Evolutionary conservation across 441 rosid genomes (phyloP).

Genomic region (Gossypium schwendimanii): DNA sequence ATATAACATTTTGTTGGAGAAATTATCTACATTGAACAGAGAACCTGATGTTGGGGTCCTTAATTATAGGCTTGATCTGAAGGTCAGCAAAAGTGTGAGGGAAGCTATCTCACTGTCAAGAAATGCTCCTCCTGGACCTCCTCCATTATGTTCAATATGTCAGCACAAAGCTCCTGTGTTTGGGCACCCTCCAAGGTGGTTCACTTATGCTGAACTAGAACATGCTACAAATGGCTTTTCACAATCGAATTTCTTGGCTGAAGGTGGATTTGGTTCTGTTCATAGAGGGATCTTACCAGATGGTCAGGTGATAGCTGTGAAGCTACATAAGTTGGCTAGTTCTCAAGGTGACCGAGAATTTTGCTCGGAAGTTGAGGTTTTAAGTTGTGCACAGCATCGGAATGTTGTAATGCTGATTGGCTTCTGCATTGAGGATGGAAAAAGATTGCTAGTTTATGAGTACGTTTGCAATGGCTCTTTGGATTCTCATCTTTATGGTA

Average conservation of each 20-base stretch:
- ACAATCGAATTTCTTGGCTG: slow-evolving; percentile 56
- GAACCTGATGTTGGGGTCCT: slow-evolving; percentile 34
- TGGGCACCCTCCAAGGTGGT: slow-evolving; percentile 75
- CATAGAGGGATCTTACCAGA: slow-evolving; percentile 51
- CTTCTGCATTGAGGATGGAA: slow-evolving; percentile 57
- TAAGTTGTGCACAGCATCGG: slow-evolving; percentile 73
- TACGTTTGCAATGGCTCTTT: slow-evolving; percentile 65
- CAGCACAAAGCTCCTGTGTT: slow-evolving; percentile 62
- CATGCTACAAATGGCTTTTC: slow-evolving; percentile 56
- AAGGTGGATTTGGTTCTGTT: slow-evolving; percentile 74
- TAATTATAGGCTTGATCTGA: slow-evolving; percentile 34
- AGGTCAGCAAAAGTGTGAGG: slow-evolving; percentile 51
- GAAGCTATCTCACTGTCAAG: slow-evolving; percentile 56
- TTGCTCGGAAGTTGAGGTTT: slow-evolving; percentile 70
- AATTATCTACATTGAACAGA: slow-evolving; percentile 31
- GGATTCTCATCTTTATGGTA: slow-evolving; percentile 71
- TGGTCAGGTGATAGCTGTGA: slow-evolving; percentile 62
- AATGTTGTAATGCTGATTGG: slow-evolving; percentile 70
- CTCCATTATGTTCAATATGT: slow-evolving; percentile 66
- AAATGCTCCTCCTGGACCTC: slow-evolving; percentile 57
- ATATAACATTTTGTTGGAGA: slow-evolving; percentile 29
- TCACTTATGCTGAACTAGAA: slow-evolving; percentile 45
- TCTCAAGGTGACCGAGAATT: slow-evolving; percentile 69
- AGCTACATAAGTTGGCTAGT: slow-evolving; percentile 63
- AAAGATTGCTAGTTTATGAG: slow-evolving; percentile 63